These are phyloP conservation scores for Wallacemonas sp. DNA, from an alignment of 208 protist genomes.

Conservation along the genomic window DNA sequence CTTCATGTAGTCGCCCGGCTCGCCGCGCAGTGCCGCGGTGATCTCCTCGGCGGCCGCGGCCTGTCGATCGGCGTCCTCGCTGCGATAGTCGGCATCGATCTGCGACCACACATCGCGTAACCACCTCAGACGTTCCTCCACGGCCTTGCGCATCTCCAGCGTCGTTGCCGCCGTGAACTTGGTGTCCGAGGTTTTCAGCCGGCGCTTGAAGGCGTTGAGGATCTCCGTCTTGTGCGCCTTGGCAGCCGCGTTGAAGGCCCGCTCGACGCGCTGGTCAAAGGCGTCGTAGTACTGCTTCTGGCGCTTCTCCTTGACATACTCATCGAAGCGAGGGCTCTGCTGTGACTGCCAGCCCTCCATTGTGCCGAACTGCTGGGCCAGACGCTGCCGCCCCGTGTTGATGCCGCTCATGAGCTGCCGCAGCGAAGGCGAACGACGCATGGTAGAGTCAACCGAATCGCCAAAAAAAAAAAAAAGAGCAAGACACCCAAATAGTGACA, in stretches of 20 bases:
- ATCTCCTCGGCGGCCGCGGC: conserved; percentile 74
- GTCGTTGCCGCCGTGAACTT: conserved; percentile 72
- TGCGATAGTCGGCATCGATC: conserved; percentile 89
- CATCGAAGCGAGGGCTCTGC: conserved; percentile 69
- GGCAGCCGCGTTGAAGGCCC: conserved; percentile 57
- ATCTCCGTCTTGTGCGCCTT: conserved; percentile 78
- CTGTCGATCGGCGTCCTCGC: conserved; percentile 58
- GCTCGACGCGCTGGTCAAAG: conserved; percentile 89
- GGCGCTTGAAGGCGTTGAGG: conserved; percentile 81
- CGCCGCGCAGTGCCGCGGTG: conserved; percentile 63
- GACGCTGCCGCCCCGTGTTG: conserved; percentile 56
- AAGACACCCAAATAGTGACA: not conserved
- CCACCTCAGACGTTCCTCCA: conserved; percentile 76
- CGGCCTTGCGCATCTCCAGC: conserved; percentile 58
- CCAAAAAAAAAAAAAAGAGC: conserved; percentile 11
- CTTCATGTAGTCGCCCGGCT: conserved; percentile 84
- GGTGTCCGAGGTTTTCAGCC: conserved; percentile 39
- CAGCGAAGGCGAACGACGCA: conserved; percentile 1
- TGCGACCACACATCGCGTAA: conserved; percentile 88
- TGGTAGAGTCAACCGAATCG: not conserved
- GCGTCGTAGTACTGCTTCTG: conserved; percentile 68
- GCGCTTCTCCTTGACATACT: conserved; percentile 73
- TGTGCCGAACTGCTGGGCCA: conserved; percentile 78
- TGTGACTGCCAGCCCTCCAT: conserved; percentile 81
- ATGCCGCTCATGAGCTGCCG: conserved; percentile 57